phyloP scores from a whole-genome alignment of 192 early-diverging fungal genomes.

The Entomortierella chlamydospora region DNA sequence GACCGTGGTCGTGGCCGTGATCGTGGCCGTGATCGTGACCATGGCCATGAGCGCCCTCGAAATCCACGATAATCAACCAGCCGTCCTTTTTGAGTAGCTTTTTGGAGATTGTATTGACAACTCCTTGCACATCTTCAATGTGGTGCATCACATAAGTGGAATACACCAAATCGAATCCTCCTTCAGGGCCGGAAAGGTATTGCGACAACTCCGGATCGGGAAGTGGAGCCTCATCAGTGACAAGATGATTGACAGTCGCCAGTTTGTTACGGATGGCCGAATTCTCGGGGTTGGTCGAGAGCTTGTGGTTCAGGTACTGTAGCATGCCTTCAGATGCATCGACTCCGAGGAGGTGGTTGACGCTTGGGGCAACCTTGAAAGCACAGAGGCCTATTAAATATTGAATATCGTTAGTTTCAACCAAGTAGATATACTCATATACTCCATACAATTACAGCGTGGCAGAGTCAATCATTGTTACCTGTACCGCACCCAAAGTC shows the following conservation, averaged over 20 bases:
- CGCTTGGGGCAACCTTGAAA: slow-evolving; percentile 9
- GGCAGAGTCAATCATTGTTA: too few species aligned
- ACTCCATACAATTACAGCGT: too few species aligned
- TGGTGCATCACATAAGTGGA: slow-evolving; percentile 48
- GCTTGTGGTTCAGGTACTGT: slow-evolving; percentile 13
- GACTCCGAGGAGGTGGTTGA: slow-evolving; percentile 24
- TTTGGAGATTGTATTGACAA: slow-evolving; percentile 4
- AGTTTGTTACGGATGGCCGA: slow-evolving; percentile 20
- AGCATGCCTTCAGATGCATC: slow-evolving; percentile 46
- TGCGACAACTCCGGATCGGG: slow-evolving; percentile 19
- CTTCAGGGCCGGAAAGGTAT: slow-evolving; percentile 5
- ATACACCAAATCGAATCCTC: slow-evolving; percentile 33
- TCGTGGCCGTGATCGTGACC: slow-evolving; percentile 8
- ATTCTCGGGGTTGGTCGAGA: slow-evolving; percentile 17
- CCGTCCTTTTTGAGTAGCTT: slow-evolving; percentile 39
- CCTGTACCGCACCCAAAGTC: slow-evolving; percentile 49
- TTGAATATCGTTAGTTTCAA: too few species aligned
- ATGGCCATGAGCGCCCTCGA: slow-evolving; percentile 1
- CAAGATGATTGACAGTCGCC: slow-evolving; percentile 30
- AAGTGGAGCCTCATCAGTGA: slow-evolving; percentile 14
- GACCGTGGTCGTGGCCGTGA: background rate
- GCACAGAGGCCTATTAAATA: slow-evolving; percentile 34
- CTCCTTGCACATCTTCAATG: slow-evolving; percentile 27
- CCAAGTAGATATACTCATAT: too few species aligned
- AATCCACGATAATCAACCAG: slow-evolving; percentile 38